These are phyloP conservation scores for Trichoderma parareesei DNA, from an alignment of 495 filamentous ascomycete genomes.

Conservation along the genomic window DNA sequence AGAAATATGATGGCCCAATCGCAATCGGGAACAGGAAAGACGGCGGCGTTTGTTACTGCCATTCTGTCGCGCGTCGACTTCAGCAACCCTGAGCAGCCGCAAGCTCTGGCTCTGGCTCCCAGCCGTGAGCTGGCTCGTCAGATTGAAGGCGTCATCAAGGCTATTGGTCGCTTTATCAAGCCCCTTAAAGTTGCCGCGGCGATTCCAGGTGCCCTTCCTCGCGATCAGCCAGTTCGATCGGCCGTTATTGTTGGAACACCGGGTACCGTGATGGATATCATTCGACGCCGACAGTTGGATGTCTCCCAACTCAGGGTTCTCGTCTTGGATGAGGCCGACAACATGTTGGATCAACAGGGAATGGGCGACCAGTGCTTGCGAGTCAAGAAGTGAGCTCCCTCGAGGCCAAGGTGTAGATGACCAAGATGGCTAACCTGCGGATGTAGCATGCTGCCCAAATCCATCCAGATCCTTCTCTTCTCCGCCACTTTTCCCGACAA, in stretches of 20 bases:
- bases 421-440: constrained; percentile 18
- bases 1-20: constrained; percentile 94
- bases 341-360: constrained; percentile 91
- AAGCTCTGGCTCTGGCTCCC: constrained; percentile 84
- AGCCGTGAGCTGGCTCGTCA: constrained; percentile 93
- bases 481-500: constrained; percentile 90
- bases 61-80: constrained; percentile 79
- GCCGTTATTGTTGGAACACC: constrained; percentile 89
- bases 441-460: constrained; percentile 55
- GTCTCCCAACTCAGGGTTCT: constrained; percentile 60
- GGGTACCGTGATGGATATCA: constrained; percentile 81
- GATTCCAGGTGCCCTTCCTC: constrained; percentile 64
- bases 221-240: constrained; percentile 51
- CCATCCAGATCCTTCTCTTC: constrained; percentile 82
- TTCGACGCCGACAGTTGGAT: constrained; percentile 62
- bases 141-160: constrained; percentile 72
- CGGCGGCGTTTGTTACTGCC: constrained; percentile 89
- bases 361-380: constrained; percentile 90
- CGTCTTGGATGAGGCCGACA: constrained; percentile 89
- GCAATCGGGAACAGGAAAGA: constrained; percentile 98
- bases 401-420: not conserved
- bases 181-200: constrained; percentile 65
- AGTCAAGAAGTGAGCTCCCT: constrained; percentile 62
- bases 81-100: constrained; percentile 54
- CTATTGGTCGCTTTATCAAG: constrained; percentile 74